These are phyloP conservation scores for Leccinum truebloodii DNA, from an alignment of 768 basidiomycete species.

Conservation along the genomic window DNA sequence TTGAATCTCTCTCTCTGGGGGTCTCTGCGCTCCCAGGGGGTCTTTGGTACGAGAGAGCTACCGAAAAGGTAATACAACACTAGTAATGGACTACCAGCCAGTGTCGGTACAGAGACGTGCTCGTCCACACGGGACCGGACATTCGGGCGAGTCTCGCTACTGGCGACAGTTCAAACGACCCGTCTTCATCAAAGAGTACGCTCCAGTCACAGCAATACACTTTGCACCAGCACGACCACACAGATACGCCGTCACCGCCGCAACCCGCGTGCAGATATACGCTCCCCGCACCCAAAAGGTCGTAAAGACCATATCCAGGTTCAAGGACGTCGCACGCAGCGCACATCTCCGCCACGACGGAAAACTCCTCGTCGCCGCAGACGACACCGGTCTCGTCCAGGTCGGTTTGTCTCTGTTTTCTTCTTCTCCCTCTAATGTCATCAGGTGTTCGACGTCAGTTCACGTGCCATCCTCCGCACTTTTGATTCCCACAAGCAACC, in stretches of 20 bases:
- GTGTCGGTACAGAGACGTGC: conserved; percentile 62
- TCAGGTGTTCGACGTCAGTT: conserved; percentile 91
- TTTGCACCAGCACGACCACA: conserved; percentile 89
- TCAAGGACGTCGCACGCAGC: conserved; percentile 93
- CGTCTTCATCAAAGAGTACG: conserved; percentile 96
- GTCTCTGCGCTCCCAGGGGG: not conserved
- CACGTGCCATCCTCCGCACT: conserved; percentile 89
- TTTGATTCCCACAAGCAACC: conserved; percentile 95
- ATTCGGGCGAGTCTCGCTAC: conserved; percentile 73
- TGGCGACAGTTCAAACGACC: conserved; percentile 89
- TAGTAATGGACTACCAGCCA: conserved; percentile 77
- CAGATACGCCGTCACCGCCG: conserved; percentile 93
- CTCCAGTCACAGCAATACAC: conserved; percentile 92
- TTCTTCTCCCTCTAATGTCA: conserved; percentile 2
- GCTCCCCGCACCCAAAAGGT: conserved; percentile 96
- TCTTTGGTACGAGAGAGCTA: not conserved
- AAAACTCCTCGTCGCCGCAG: conserved; percentile 92
- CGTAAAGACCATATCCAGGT: conserved; percentile 93
- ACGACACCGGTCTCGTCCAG: conserved; percentile 89
- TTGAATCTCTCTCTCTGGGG: conserved; percentile 18
- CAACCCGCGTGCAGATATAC: conserved; percentile 92
- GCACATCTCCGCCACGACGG: conserved; percentile 91
- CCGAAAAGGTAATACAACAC: too few species aligned
- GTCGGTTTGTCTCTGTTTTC: conserved; percentile 28
- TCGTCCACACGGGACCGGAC: conserved; percentile 57